Percentiles rank a stretch among this genome's conserved stretches.
Conservation (phyloP, 2,329 filamentous ascomycete species). For the Aspergillus glaucus region DNA sequence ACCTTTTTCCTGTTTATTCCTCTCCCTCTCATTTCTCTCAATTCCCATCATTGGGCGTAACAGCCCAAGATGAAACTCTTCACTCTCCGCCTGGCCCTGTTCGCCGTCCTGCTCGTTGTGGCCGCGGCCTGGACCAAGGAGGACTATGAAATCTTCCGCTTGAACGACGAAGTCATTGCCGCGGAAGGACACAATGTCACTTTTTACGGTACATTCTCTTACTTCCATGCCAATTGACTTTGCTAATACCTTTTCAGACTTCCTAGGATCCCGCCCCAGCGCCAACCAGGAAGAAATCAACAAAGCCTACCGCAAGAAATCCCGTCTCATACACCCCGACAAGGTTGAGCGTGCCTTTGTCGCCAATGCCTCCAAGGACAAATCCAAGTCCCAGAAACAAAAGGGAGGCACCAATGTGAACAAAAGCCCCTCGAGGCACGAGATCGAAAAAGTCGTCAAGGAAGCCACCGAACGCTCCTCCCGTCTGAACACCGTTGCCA, state of each 20-base stretch:
- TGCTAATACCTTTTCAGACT: constrained; percentile 48
- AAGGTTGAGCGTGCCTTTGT: constrained; percentile 84
- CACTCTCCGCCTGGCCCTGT: constrained; percentile 57
- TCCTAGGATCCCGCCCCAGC: constrained; percentile 67
- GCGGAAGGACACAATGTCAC: constrained; percentile 72
- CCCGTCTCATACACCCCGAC: constrained; percentile 80
- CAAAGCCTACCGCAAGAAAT: constrained; percentile 88
- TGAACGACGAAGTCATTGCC: constrained; percentile 76
- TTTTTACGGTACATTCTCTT: constrained; percentile 63
- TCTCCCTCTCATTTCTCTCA: background rate
- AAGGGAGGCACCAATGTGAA: constrained; percentile 59
- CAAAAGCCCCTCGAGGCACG: constrained; percentile 65
- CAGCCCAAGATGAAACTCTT: constrained; percentile 61
- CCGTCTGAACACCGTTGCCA: constrained; percentile 74
- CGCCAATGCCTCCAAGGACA: constrained; percentile 57
- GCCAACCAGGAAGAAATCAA: constrained; percentile 83
- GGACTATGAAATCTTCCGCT: constrained; percentile 96
- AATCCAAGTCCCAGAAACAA: constrained; percentile 45
- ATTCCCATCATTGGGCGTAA: background rate
- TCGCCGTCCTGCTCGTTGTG: constrained; percentile 62
- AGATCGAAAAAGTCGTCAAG: constrained; percentile 74
- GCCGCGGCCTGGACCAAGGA: constrained; percentile 79
- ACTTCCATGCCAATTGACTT: background rate
- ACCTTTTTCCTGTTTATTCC: background rate
- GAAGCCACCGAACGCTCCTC: constrained; percentile 76